phyloP scores from a whole-genome alignment of 768 basidiomycete species.

The button mushroom (Agaricus bisporus) region DNA sequence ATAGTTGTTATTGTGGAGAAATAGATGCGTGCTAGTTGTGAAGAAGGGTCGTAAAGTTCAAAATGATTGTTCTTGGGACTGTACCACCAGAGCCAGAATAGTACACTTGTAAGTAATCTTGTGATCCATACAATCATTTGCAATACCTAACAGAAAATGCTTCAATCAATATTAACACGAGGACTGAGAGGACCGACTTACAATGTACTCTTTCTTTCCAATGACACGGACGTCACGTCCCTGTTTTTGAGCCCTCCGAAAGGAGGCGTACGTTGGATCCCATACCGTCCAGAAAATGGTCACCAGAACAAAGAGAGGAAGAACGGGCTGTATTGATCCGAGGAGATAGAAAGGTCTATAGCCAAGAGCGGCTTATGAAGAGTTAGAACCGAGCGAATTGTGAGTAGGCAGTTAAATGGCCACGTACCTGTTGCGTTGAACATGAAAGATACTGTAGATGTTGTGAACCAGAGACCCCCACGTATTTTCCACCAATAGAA shows the following conservation, averaged over 20 bases:
- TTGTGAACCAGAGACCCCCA: conserved; percentile 59
- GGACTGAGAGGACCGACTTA: conserved; percentile 24
- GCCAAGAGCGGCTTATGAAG: conserved; percentile 25
- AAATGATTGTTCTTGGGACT: conserved; percentile 34
- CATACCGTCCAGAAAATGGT: conserved; percentile 79
- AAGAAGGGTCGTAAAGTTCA: conserved; percentile 28
- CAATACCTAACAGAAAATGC: conserved; percentile 35
- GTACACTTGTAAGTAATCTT: conserved; percentile 42
- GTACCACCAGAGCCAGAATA: conserved; percentile 35
- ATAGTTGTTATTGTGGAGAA: conserved; percentile 37
- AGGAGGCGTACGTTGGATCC: conserved; percentile 75
- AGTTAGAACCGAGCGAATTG: neutral
- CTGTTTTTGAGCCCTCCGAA: conserved; percentile 56
- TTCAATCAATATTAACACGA: neutral
- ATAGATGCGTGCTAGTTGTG: conserved; percentile 34
- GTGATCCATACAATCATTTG: conserved; percentile 57
- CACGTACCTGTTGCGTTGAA: conserved; percentile 41
- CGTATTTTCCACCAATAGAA: conserved; percentile 63
- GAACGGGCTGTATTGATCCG: conserved; percentile 26
- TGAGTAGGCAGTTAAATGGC: conserved; percentile 13
- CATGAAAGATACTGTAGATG: conserved; percentile 34
- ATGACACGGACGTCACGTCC: conserved; percentile 64
- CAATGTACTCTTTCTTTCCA: conserved; percentile 61
- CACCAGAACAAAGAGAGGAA: conserved; percentile 45
- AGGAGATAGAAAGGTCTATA: conserved; percentile 22